Evolutionary conservation across 805 yeast genomes (phyloP).

Genomic region (Huiozyma naganishii): DNA sequence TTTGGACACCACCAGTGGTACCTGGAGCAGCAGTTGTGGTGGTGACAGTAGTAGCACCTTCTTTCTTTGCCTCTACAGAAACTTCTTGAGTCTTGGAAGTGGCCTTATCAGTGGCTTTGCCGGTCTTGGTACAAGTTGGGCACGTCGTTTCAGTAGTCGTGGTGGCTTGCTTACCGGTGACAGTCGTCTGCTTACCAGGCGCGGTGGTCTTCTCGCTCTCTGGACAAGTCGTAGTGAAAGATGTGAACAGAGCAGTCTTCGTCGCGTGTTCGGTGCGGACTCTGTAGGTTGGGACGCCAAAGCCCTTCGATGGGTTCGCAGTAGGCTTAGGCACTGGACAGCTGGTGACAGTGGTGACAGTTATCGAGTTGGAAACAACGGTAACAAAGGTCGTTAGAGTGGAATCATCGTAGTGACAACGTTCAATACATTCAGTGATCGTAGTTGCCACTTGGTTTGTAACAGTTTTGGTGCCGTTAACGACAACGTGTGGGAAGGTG

Average conservation of each 20-base stretch:
- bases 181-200: not conserved
- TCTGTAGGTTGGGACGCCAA: not conserved
- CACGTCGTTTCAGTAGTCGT: conserved; percentile 3
- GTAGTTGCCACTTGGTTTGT: not conserved
- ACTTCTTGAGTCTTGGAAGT: not conserved
- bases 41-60: not conserved
- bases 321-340: no score
- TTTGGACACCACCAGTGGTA: not conserved
- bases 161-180: conserved; percentile 3
- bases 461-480: not conserved
- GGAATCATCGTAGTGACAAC: no score
- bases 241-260: not conserved
- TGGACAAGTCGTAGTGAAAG: not conserved
- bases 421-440: no score
- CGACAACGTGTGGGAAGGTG: not conserved
- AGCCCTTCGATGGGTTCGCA: no score
- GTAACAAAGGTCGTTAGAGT: no score
- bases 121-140: not conserved
- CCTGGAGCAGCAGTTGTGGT: not conserved
- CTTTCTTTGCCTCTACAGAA: not conserved
- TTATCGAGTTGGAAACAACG: no score
- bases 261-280: not conserved
- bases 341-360: no score
- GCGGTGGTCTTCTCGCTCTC: not conserved
- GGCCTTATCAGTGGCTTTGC: not conserved